These are phyloP conservation scores for Adiantum capillusveneris DNA, from an alignment of 75 land plant genomes.

Conservation along the genomic window DNA sequence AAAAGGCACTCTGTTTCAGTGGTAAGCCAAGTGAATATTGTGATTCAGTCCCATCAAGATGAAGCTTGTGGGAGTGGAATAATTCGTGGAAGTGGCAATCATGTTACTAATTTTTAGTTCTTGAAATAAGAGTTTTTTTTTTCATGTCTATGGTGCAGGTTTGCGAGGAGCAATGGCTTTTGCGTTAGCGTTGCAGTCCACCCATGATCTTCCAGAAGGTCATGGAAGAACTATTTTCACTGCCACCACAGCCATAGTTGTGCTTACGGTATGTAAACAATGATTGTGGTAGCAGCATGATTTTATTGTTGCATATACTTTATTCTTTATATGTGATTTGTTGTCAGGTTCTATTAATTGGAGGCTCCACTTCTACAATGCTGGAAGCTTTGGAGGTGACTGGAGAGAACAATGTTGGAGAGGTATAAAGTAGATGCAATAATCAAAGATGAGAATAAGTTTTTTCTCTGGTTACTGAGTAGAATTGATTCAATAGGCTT, in stretches of 20 bases:
- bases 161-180: conserved; percentile 99
- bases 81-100: no score
- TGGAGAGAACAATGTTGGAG: conserved; percentile 34
- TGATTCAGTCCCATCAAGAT: no score
- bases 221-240: conserved; percentile 91
- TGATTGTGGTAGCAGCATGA: no score
- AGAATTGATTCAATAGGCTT: no score
- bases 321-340: background rate
- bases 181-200: conserved; percentile 89
- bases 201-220: conserved; percentile 87
- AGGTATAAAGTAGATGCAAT: background rate
- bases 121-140: no score
- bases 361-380: conserved; percentile 95
- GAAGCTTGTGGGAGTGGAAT: no score
- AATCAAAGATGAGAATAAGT: background rate
- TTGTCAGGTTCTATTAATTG: conserved; percentile 74
- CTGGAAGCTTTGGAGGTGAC: conserved; percentile 80
- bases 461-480: no score
- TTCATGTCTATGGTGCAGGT: conserved; percentile 30
- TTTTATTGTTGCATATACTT: no score
- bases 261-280: conserved; percentile 57
- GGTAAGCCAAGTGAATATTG: conserved; percentile 74
- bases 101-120: no score
- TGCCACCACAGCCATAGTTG: conserved; percentile 95
- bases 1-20: conserved; percentile 96